Percentiles rank a stretch among this genome's conserved stretches.
These are phyloP conservation scores for Vitis cinerea DNA, from an alignment of 164 flowering plant genomes.

Conservation along the genomic window DNA sequence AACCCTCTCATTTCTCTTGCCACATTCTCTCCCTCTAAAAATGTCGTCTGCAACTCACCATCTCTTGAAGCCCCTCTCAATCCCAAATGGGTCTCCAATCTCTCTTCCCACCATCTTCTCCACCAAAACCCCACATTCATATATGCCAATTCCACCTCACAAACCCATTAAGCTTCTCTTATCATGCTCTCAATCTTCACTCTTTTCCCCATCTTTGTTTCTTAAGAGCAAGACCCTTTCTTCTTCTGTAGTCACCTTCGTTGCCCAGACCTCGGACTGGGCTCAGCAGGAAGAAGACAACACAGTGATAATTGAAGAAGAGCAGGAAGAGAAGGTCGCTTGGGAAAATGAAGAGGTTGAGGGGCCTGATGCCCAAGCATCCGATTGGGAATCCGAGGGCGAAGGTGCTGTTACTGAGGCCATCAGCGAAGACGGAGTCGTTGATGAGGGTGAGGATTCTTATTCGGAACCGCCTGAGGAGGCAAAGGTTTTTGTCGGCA, in stretches of 20 bases:
- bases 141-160: slow-evolving; percentile 26
- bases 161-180: slow-evolving; percentile 33
- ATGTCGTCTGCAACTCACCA: slow-evolving; percentile 37
- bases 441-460: slow-evolving; percentile 24
- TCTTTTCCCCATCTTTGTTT: slow-evolving; percentile 16
- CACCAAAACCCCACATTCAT: slow-evolving; percentile 21
- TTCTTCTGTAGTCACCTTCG: slow-evolving; percentile 24
- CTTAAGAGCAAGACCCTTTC: slow-evolving; percentile 29
- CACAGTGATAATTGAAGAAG: slow-evolving; percentile 23
- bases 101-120: slow-evolving; percentile 38
- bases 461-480: slow-evolving; percentile 63
- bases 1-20: slow-evolving; percentile 8
- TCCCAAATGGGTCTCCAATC: slow-evolving; percentile 34
- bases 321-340: slow-evolving; percentile 17
- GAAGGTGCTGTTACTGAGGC: slow-evolving; percentile 6
- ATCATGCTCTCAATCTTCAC: slow-evolving; percentile 27
- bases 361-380: slow-evolving; percentile 18
- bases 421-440: slow-evolving; percentile 14
- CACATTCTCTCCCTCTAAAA: background rate
- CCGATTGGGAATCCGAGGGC: slow-evolving; percentile 20
- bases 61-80: slow-evolving; percentile 44
- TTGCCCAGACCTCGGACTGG: slow-evolving; percentile 59
- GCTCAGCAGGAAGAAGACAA: slow-evolving; percentile 51
- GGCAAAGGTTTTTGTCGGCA: slow-evolving; percentile 86
- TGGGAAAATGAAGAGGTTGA: slow-evolving; percentile 27